These are phyloP conservation scores for Diaporthe nobilis DNA, from an alignment of 2,329 filamentous ascomycete species.

Conservation along the genomic window DNA sequence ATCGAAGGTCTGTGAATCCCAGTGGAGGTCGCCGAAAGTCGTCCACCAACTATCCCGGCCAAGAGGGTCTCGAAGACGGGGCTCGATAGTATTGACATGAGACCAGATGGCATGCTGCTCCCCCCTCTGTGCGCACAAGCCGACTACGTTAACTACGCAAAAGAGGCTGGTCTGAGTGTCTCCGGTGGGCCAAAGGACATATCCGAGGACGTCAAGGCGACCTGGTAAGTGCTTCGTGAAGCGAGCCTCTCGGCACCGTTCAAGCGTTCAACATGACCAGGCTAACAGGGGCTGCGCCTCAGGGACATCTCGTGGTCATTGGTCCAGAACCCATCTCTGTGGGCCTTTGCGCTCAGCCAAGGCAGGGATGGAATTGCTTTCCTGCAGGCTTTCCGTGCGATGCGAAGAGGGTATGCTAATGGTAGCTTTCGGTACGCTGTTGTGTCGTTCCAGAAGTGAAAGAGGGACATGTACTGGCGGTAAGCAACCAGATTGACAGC, in stretches of 20 bases:
- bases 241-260: neutral
- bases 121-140: slow-evolving; percentile 68
- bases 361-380: slow-evolving; percentile 73
- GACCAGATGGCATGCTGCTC: slow-evolving; percentile 71
- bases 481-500: neutral
- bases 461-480: neutral
- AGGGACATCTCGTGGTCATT: slow-evolving; percentile 76
- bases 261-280: neutral
- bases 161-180: slow-evolving; percentile 61
- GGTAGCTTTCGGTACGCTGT: slow-evolving; percentile 72
- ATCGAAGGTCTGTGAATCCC: slow-evolving; percentile 64
- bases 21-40: neutral
- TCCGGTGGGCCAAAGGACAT: slow-evolving; percentile 67
- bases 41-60: neutral
- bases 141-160: slow-evolving; percentile 67
- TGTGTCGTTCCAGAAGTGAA: slow-evolving; percentile 67
- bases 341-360: slow-evolving; percentile 73
- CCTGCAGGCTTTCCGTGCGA: slow-evolving; percentile 72
- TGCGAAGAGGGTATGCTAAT: slow-evolving; percentile 72
- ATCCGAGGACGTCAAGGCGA: slow-evolving; percentile 70
- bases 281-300: slow-evolving; percentile 19
- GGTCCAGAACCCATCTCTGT: slow-evolving; percentile 71
- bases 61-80: neutral
- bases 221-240: slow-evolving; percentile 61
- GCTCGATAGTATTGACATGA: neutral